Percentiles rank a stretch among this genome's conserved stretches.
Evolutionary conservation across 225 moss, liverwort and hornwort species (phyloP).

Genomic region (Polytrichum formosum): DNA sequence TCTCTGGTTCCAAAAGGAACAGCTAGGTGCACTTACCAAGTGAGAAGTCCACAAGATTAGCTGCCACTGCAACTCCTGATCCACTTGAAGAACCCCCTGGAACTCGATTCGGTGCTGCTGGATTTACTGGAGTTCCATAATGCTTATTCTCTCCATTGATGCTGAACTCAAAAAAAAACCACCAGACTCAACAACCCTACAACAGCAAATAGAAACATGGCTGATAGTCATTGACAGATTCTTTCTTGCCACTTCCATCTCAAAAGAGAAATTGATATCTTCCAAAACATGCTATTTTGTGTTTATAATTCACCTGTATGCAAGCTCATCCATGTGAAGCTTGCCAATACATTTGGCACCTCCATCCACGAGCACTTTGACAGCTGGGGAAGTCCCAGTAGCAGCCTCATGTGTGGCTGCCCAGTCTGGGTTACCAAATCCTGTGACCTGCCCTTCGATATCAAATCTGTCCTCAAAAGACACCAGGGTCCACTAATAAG

Average conservation of each 20-base stretch:
- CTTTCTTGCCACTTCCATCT: no score
- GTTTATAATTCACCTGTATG: conserved; percentile 54
- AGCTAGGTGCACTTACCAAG: conserved; percentile 48
- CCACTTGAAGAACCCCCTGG: conserved; percentile 98
- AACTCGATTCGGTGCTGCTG: conserved; percentile 72
- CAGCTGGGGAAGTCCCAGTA: conserved; percentile 60
- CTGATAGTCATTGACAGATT: no score
- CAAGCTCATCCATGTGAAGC: conserved; percentile 95
- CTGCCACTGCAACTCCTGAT: conserved; percentile 96
- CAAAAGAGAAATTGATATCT: no score
- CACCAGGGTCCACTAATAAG: background rate
- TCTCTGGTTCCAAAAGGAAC: background rate
- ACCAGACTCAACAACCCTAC: background rate
- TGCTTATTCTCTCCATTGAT: conserved; percentile 87
- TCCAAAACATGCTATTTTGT: no score
- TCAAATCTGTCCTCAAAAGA: conserved; percentile 69
- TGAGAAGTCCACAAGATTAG: conserved; percentile 79
- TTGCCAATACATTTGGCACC: conserved; percentile 93
- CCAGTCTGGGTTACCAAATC: conserved; percentile 96
- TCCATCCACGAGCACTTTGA: conserved; percentile 63
- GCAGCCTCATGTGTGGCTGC: conserved; percentile 68
- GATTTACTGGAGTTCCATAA: conserved; percentile 90
- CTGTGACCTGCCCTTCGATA: conserved; percentile 72
- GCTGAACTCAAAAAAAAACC: conserved; percentile 34
- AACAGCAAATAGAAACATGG: background rate